Conservation (phyloP, 148 eudicot species). For the Persicaria tinctoria region DNA sequence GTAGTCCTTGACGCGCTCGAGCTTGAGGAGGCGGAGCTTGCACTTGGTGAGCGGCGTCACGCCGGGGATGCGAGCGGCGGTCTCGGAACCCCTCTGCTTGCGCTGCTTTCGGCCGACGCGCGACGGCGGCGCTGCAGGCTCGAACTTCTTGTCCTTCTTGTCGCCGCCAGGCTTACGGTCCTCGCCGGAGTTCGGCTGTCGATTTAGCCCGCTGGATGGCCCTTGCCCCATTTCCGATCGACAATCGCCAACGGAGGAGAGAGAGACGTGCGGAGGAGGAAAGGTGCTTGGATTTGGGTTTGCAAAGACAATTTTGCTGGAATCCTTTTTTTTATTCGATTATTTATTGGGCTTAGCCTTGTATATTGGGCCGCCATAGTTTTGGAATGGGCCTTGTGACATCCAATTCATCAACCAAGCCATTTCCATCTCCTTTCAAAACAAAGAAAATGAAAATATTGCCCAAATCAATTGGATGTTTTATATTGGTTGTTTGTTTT, state of each 20-base stretch:
- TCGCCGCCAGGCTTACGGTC: slow-evolving; percentile 1
- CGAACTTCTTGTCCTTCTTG: slow-evolving; percentile 16
- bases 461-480: too few species aligned
- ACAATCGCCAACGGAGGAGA: not conserved
- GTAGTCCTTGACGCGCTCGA: slow-evolving; percentile 12
- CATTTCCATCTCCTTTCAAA: too few species aligned
- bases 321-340: not conserved
- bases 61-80: slow-evolving; percentile 8
- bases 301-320: not conserved
- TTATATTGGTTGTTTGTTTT: too few species aligned
- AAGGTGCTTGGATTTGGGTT: not conserved
- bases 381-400: too few species aligned
- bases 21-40: slow-evolving; percentile 12
- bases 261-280: not conserved
- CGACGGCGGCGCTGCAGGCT: slow-evolving; percentile 9
- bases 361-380: not conserved
- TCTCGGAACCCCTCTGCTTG: slow-evolving; percentile 8
- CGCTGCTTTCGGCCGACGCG: slow-evolving; percentile 13
- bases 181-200: slow-evolving; percentile 12
- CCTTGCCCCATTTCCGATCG: slow-evolving; percentile 9
- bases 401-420: too few species aligned
- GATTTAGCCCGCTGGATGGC: not conserved
- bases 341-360: not conserved
- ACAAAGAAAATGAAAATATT: not conserved
- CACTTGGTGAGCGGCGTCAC: slow-evolving; percentile 11